Evolutionary conservation across 73 alveolate genomes (phyloP).

Genomic region (Uronychia binucleata): DNA sequence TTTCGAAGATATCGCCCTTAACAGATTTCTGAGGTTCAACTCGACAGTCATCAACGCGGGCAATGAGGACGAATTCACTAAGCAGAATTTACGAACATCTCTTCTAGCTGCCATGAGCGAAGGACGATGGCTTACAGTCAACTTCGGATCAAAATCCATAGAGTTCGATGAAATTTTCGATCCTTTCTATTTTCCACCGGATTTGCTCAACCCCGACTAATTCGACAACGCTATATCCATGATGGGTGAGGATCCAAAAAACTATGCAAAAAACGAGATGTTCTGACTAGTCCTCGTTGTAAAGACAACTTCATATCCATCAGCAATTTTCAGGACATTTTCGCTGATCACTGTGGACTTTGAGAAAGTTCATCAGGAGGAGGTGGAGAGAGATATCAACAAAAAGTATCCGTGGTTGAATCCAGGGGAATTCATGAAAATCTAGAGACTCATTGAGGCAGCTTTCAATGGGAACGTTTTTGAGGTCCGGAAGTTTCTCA

Average conservation of each 20-base stretch:
- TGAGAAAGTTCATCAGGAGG: neutral
- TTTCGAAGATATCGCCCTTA: neutral
- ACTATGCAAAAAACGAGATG: neutral
- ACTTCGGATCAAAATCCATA: neutral
- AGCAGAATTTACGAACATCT: neutral
- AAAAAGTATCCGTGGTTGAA: neutral
- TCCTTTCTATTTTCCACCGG: neutral
- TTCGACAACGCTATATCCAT: neutral
- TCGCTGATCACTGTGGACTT: neutral
- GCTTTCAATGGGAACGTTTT: neutral
- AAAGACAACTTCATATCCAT: neutral
- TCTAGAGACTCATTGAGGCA: neutral
- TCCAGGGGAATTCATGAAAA: neutral
- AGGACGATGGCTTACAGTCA: neutral
- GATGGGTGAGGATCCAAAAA: neutral
- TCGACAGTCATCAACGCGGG: neutral
- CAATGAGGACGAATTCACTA: neutral
- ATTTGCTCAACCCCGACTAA: neutral
- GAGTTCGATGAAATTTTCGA: neutral
- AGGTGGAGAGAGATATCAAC: neutral
- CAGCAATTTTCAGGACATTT: neutral
- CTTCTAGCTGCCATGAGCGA: neutral
- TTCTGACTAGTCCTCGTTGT: neutral
- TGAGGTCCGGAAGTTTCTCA: neutral
- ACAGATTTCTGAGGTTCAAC: neutral